Evolutionary conservation across 345 rosid genomes (phyloP).

Genomic region (Euclidium syriacum): DNA sequence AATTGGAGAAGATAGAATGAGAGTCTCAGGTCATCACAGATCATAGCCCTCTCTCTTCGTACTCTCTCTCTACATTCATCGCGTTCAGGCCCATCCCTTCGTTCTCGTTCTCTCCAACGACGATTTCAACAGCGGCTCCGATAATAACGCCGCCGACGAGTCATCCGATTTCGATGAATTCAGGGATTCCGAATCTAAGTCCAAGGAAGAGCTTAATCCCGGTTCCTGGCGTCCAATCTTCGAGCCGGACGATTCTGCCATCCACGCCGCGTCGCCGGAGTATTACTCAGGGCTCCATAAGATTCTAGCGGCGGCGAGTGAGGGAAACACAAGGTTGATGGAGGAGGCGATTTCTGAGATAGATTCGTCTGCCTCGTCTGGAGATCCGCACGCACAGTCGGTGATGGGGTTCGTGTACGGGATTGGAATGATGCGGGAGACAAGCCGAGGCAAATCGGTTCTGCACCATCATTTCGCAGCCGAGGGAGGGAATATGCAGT

Average conservation of each 20-base stretch:
- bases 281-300: conserved; percentile 46
- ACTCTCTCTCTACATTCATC: conserved; percentile 27
- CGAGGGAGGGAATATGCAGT: conserved; percentile 64
- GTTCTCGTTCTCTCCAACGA: conserved; percentile 62
- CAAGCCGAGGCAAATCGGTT: conserved; percentile 54
- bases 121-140: conserved; percentile 53
- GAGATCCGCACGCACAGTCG: conserved; percentile 61
- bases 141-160: conserved; percentile 29
- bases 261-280: conserved; percentile 15
- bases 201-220: conserved; percentile 63
- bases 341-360: conserved; percentile 59
- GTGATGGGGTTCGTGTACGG: conserved; percentile 56
- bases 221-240: conserved; percentile 81
- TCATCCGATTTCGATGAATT: conserved; percentile 55
- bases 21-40: neutral
- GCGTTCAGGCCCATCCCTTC: conserved; percentile 46
- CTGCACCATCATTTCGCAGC: conserved; percentile 65
- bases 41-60: conserved; percentile 27
- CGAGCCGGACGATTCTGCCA: conserved; percentile 41
- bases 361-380: conserved; percentile 38
- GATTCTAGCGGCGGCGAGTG: conserved; percentile 41
- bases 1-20: neutral
- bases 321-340: conserved; percentile 45
- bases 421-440: conserved; percentile 57
- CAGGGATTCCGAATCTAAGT: conserved; percentile 49